Percentiles rank a stretch among this genome's conserved stretches.
Evolutionary conservation across 2,329 filamentous ascomycete genomes (phyloP).

Genomic region (Fusarium sp.): DNA sequence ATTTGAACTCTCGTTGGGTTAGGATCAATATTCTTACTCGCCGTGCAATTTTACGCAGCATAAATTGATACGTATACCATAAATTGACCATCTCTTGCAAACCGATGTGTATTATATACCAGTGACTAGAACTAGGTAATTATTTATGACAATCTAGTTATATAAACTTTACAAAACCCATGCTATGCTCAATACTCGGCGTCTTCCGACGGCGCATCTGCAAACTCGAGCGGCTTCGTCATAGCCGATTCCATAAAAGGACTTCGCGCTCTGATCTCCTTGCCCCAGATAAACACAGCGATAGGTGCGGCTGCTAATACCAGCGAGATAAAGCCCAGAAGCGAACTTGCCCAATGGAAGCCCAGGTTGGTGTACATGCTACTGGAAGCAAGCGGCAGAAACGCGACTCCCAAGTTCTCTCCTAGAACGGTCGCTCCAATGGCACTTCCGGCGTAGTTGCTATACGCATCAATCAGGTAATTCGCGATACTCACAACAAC

Average conservation of each 20-base stretch:
- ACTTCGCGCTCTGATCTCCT: conserved; percentile 31
- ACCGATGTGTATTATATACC: too few relatives aligned
- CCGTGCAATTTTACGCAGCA: too few relatives aligned
- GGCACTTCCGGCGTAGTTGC: conserved; percentile 31
- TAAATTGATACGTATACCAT: too few relatives aligned
- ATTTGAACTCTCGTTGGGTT: background rate
- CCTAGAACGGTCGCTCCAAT: conserved; percentile 26
- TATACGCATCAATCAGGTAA: conserved; percentile 34
- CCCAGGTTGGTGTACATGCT: conserved; percentile 35
- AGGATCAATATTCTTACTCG: too few relatives aligned
- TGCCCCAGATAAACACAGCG: conserved; percentile 27
- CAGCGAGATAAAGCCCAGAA: conserved; percentile 27
- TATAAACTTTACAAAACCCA: fast-evolving
- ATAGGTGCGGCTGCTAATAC: conserved; percentile 26
- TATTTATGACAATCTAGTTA: too few relatives aligned
- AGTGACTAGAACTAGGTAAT: too few relatives aligned
- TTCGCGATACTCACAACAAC: conserved; percentile 34
- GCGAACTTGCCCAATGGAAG: conserved; percentile 35
- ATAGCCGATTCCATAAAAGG: conserved; percentile 33
- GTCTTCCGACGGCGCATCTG: background rate
- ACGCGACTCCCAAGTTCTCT: conserved; percentile 30
- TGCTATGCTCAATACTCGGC: fast-evolving
- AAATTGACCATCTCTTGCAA: too few relatives aligned
- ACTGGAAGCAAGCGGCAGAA: conserved; percentile 30
- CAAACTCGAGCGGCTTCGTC: conserved; percentile 23